phyloP scores from a whole-genome alignment of 176 grass and related monocot genomes.

The Aechmea fasciata region DNA sequence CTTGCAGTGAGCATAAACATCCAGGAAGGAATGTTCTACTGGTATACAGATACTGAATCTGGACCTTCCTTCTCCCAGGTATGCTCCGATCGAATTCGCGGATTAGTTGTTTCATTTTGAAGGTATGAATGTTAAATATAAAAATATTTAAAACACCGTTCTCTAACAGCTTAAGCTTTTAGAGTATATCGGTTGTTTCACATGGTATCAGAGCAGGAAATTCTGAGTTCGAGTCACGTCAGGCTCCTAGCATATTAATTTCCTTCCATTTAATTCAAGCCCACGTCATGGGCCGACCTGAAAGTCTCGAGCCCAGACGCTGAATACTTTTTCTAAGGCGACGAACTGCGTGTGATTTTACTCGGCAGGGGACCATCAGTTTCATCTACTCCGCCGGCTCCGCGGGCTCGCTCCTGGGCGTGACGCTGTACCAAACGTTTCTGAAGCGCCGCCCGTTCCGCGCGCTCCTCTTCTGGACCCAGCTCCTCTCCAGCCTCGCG shows the following conservation, averaged over 20 bases:
- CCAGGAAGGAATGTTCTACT: slow-evolving; percentile 94
- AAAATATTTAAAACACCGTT: too few relatives aligned
- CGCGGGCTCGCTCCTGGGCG: slow-evolving; percentile 66
- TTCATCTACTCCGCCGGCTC: slow-evolving; percentile 64
- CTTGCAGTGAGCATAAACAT: slow-evolving; percentile 67
- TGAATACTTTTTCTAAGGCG: background rate
- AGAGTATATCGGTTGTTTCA: too few relatives aligned
- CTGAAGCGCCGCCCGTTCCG: slow-evolving; percentile 62
- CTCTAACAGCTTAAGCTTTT: too few relatives aligned
- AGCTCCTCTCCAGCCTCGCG: slow-evolving; percentile 46
- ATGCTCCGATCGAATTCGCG: background rate
- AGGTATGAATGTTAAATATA: too few relatives aligned
- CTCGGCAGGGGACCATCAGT: slow-evolving; percentile 52
- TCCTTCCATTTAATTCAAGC: too few relatives aligned
- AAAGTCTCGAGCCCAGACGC: too few relatives aligned
- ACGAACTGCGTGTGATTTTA: slow-evolving; percentile 13
- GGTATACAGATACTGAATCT: slow-evolving; percentile 46
- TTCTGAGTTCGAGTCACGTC: too few relatives aligned
- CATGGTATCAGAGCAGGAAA: too few relatives aligned
- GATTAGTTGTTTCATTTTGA: too few relatives aligned
- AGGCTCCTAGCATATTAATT: too few relatives aligned
- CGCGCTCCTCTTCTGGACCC: slow-evolving; percentile 58
- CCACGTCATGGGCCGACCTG: too few relatives aligned
- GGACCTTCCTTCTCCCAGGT: slow-evolving; percentile 85
- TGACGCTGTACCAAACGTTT: slow-evolving; percentile 59